Evolutionary conservation across 352 stramenopile genomes (phyloP), one percentile per base, ranked within the genome.

Genomic region (Globisporangium canariense): DNA sequence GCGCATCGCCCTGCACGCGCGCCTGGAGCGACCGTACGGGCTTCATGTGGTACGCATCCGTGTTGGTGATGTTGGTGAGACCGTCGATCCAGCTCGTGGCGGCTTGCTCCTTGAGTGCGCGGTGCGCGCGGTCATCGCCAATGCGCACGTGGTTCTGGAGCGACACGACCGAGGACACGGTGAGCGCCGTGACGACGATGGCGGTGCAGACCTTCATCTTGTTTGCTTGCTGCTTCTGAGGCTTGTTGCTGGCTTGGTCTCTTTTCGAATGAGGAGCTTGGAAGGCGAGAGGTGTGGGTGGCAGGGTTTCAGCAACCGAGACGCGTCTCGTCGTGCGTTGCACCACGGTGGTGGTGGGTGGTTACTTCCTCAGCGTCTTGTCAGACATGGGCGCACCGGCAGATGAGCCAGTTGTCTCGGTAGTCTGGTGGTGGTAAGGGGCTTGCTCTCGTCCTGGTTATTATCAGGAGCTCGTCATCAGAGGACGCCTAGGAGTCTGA

Each of bases 21-120:
- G 79, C 83, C 28, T 91, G 83, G 28, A 91, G 56, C 16, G 81
- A 76, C n/a, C 67, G 71, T 30, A 91, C 79, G 4, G 79, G 74
- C 46, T 67, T 72, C 70, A 83, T 88, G 67, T 86, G 76, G 65
- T 79, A 88, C 36, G 65, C 63, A 54, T 87, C 76, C 28, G 67
- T 70, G 65, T 77, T 82, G 32, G 46, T 47, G 58, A 62, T 71
- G 9, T 64, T 67, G 46, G 61, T 71, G n/a, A 83, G 62, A 0
- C 58, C 50, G 36, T 51, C 56, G 47, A 70, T 49, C 28, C 67
- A 77, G 28, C 2, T 41, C 1, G 18, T 32, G 7, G 32, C 11
- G 14, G 16, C 8, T 13, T 55, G 25, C 50, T 65, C 59, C 3
- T 20, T n/a, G 69, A 58, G 63, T 58, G 63, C 9, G 45, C 46